Base-by-base conservation (phyloP, 306 rosid species). In the Pterocarpus macrocarpus region DNA sequence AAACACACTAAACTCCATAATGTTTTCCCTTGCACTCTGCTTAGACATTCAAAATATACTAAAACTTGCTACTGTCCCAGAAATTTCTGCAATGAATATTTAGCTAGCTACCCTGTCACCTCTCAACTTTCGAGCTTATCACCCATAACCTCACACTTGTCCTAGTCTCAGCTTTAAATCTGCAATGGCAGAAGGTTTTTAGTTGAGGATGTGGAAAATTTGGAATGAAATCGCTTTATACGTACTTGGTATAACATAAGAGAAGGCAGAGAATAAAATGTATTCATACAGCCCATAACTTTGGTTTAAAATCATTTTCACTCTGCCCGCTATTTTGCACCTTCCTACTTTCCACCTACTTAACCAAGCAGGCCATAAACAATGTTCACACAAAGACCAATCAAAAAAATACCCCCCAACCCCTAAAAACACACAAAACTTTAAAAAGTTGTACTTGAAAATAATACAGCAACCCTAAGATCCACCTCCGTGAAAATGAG, bases 101-200 rank as follows among this genome's bases (percentile, higher is more conserved):
- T 36, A 72, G 36, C 4, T 43, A 61, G 75, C 30, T 39, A 17
- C 68, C 49, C 16, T 80, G 75, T 74, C 71, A 64, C 69, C 55
- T 74, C 69, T 61, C 81, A 75, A 34, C 32, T 62, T 69, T 63
- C 74, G 38, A 70, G 79, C 61, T 70, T 57, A 64, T 58, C 32
- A 52, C 68, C 30, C 71, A 77, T 53, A 73, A 39, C 74, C 49
- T 71, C 43, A 5, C 56, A 35, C 61, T 64, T 66, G 36, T 71
- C 28, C 53, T 43, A 62, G 69, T 64, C 66, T 53, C 64, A 78
- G 75, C 57, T 82, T 71, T 63, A 52, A 76, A 63, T 49, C 73
- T 34, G 30, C 47, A 50, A 36, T 35, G 16, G 64, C 5, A 16
- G 35, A 22, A 16, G 76, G 15, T 36, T 56, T 38, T 36, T 36